phyloP scores from a whole-genome alignment of 1,284 basidiomycete species.

The Moniliophthora roreri region DNA sequence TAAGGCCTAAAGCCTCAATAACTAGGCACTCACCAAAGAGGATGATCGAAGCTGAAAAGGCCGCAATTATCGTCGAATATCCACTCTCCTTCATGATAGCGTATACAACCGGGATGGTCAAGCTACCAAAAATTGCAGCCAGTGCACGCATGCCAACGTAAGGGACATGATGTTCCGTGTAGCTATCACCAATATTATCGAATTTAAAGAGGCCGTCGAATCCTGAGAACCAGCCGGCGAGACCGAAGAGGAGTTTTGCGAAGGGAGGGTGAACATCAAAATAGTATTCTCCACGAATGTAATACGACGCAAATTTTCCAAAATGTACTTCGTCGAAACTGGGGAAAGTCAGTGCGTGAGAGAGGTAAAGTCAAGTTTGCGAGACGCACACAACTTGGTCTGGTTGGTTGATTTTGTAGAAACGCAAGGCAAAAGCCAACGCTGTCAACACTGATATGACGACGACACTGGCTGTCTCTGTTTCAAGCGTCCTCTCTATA shows the following conservation, averaged over 20 bases:
- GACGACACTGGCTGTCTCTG: conserved; percentile 54
- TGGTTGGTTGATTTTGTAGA: conserved; percentile 93
- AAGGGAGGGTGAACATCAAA: conserved; percentile 99
- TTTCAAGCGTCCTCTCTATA: conserved; percentile 61
- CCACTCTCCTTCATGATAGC: conserved; percentile 98
- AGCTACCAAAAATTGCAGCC: conserved; percentile 86
- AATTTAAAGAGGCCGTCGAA: conserved; percentile 95
- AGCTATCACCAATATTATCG: conserved; percentile 94
- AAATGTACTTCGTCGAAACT: conserved; percentile 98
- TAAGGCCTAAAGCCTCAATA: neutral
- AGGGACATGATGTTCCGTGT: conserved; percentile 84
- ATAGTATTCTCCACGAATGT: conserved; percentile 91
- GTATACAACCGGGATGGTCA: conserved; percentile 91
- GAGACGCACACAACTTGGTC: conserved; percentile 90
- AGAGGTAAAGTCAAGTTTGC: neutral
- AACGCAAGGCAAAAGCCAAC: conserved; percentile 79
- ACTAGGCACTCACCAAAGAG: conserved; percentile 71
- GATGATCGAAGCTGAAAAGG: conserved; percentile 85
- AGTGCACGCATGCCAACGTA: conserved; percentile 93
- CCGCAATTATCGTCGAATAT: conserved; percentile 86
- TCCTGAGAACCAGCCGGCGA: conserved; percentile 95
- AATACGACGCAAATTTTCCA: conserved; percentile 92
- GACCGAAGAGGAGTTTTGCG: conserved; percentile 89
- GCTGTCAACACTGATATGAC: conserved; percentile 66
- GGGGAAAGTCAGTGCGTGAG: conserved; percentile 5